These are phyloP conservation scores for Arthrobotrys sinensis DNA, from an alignment of 2,329 filamentous ascomycete species.

Conservation along the genomic window DNA sequence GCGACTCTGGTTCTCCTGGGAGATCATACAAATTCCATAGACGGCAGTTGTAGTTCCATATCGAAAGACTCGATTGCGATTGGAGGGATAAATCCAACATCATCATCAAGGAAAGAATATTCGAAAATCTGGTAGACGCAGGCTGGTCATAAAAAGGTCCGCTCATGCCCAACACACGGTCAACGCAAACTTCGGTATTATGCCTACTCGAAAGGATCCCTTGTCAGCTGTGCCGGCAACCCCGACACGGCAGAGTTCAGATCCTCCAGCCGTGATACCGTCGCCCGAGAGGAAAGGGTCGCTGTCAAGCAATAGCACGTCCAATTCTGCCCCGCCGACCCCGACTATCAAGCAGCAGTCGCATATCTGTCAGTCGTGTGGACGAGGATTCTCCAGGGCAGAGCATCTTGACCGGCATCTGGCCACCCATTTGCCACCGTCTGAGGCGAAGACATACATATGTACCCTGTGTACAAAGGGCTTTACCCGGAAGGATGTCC, in stretches of 20 bases:
- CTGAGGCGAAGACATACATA: conserved; percentile 64
- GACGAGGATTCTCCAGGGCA: conserved; percentile 63
- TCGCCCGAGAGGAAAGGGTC: conserved; percentile 59
- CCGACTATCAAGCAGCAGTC: conserved; percentile 59
- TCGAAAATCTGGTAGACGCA: conserved; percentile 38
- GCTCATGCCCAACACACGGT: conserved; percentile 60
- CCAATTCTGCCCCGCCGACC: conserved; percentile 54
- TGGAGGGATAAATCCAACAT: conserved; percentile 25
- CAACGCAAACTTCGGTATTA: conserved; percentile 60
- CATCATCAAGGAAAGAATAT: conserved; percentile 6
- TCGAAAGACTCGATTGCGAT: conserved; percentile 24
- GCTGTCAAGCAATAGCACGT: conserved; percentile 52
- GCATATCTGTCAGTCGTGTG: conserved; percentile 64
- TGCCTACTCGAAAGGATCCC: conserved; percentile 61
- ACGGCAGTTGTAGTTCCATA: conserved; percentile 20
- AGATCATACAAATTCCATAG: conserved; percentile 23
- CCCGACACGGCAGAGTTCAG: conserved; percentile 58
- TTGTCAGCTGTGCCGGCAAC: conserved; percentile 60
- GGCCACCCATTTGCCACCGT: conserved; percentile 64
- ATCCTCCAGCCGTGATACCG: conserved; percentile 60
- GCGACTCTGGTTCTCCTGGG: conserved; percentile 35
- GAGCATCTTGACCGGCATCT: conserved; percentile 65
- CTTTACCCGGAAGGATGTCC: conserved; percentile 64
- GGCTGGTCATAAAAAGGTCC: conserved; percentile 47
- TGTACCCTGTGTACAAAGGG: conserved; percentile 64